These are phyloP conservation scores for Calcarisporium arbuscula DNA, from an alignment of 2,329 filamentous ascomycete genomes.

Conservation along the genomic window DNA sequence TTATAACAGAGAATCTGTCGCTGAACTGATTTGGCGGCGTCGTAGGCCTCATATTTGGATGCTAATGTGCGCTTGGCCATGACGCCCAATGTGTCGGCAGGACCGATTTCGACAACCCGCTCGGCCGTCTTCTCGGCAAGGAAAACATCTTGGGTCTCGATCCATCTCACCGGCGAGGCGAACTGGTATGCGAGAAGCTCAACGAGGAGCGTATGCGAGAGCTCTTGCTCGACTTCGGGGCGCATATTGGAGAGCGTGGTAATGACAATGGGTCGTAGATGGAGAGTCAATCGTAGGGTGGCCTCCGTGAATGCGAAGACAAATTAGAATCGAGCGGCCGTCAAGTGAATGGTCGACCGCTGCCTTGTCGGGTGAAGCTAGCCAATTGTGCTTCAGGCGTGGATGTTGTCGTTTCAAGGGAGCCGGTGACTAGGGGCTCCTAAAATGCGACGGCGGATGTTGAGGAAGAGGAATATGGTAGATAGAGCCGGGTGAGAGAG, in stretches of 20 bases:
- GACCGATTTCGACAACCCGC: conserved; percentile 95
- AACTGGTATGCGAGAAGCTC: conserved; percentile 99
- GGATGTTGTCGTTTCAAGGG: too few species aligned
- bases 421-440: too few species aligned
- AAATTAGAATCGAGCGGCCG: too few species aligned
- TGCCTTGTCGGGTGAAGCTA: too few species aligned
- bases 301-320: too few species aligned
- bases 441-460: too few species aligned
- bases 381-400: too few species aligned
- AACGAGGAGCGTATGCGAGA: conserved; percentile 94
- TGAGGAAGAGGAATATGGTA: too few species aligned
- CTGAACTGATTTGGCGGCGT: conserved; percentile 92
- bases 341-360: too few species aligned
- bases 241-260: conserved; percentile 77
- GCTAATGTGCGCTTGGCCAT: conserved; percentile 96
- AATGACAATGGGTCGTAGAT: too few species aligned
- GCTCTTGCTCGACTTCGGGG: conserved; percentile 98
- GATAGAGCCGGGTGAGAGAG: too few species aligned
- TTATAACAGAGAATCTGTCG: conserved; percentile 98
- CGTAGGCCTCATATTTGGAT: conserved; percentile 97
- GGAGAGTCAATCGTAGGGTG: too few species aligned
- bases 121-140: conserved; percentile 93
- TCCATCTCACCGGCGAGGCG: conserved; percentile 97
- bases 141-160: conserved; percentile 99
- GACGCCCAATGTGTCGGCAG: conserved; percentile 90